phyloP scores from a whole-genome alignment of 306 rosid genomes.

The Adenanthera pavonina region DNA sequence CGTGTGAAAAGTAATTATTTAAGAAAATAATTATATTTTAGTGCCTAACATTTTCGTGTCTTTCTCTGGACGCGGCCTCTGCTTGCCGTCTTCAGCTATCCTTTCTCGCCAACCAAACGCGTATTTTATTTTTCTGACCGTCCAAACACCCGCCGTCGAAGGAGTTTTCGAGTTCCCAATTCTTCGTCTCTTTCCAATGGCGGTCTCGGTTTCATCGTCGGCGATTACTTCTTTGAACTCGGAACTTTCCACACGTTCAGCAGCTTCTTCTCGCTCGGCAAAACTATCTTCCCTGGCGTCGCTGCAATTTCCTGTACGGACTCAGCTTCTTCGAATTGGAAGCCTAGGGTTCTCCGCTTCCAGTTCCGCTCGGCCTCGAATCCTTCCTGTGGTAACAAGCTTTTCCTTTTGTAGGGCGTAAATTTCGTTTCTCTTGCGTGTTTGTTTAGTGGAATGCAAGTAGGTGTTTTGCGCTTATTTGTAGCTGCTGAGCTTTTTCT shows the following conservation, averaged over 20 bases:
- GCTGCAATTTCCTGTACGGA: constrained; percentile 50
- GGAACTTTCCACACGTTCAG: constrained; percentile 25
- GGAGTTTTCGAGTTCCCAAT: neutral
- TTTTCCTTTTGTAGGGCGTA: neutral
- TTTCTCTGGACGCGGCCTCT: neutral
- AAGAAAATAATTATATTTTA: no score
- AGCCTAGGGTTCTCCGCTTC: constrained; percentile 32
- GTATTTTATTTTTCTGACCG: neutral
- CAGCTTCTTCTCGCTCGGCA: constrained; percentile 31
- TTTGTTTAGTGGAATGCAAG: neutral
- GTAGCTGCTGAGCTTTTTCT: neutral
- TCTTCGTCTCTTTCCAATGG: constrained; percentile 41
- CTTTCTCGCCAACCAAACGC: neutral
- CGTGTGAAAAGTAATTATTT: no score
- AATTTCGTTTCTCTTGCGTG: neutral
- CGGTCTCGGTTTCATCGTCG: constrained; percentile 56
- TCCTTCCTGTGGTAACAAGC: constrained; percentile 53
- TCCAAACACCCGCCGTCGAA: neutral
- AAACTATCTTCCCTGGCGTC: constrained; percentile 42
- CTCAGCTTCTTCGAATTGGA: constrained; percentile 44
- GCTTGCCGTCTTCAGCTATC: neutral
- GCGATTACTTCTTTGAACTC: constrained; percentile 42
- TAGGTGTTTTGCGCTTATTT: neutral
- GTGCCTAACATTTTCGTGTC: no score
- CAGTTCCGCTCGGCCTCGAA: constrained; percentile 47